Evolutionary conservation across 495 filamentous ascomycete genomes (phyloP).

Genomic region (Trypethelium eluteriae): DNA sequence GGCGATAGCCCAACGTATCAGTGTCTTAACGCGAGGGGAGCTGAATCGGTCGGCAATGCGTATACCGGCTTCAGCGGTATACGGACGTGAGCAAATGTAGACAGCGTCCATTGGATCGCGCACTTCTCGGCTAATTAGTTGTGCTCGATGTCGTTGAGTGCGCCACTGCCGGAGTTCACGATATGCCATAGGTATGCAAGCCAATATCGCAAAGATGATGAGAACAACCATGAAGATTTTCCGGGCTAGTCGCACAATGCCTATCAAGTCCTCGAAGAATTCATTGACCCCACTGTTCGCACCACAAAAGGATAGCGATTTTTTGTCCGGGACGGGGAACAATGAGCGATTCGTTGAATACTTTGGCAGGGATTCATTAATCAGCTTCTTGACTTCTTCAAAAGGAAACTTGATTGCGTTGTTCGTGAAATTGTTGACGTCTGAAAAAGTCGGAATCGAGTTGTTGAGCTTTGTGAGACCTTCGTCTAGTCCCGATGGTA

Average conservation of each 20-base stretch:
- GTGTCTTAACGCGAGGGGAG: conserved; percentile 56
- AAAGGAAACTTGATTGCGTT: conserved; percentile 69
- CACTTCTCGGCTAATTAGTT: conserved; percentile 55
- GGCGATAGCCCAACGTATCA: conserved; percentile 76
- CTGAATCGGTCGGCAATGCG: conserved; percentile 62
- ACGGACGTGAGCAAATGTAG: conserved; percentile 76
- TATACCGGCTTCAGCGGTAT: conserved; percentile 62
- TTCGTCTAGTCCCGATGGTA: conserved; percentile 56
- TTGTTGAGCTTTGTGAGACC: conserved; percentile 61
- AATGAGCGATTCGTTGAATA: conserved; percentile 70
- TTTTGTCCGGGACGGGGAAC: conserved; percentile 74
- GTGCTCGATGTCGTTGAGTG: conserved; percentile 58
- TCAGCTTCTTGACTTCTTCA: conserved; percentile 57
- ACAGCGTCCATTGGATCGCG: conserved; percentile 81
- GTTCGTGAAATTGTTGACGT: conserved; percentile 71
- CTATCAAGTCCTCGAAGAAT: conserved; percentile 69
- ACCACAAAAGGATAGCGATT: conserved; percentile 78
- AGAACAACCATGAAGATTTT: conserved; percentile 69
- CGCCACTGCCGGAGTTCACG: conserved; percentile 74
- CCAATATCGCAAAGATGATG: conserved; percentile 59
- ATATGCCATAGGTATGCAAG: conserved; percentile 67
- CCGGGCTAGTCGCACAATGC: conserved; percentile 53
- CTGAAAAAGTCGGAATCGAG: conserved; percentile 71
- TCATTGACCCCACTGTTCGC: conserved; percentile 72
- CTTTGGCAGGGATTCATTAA: conserved; percentile 56